These are phyloP conservation scores for Scutellaria baicalensis DNA, from an alignment of 257 asterid species.

Conservation along the genomic window DNA sequence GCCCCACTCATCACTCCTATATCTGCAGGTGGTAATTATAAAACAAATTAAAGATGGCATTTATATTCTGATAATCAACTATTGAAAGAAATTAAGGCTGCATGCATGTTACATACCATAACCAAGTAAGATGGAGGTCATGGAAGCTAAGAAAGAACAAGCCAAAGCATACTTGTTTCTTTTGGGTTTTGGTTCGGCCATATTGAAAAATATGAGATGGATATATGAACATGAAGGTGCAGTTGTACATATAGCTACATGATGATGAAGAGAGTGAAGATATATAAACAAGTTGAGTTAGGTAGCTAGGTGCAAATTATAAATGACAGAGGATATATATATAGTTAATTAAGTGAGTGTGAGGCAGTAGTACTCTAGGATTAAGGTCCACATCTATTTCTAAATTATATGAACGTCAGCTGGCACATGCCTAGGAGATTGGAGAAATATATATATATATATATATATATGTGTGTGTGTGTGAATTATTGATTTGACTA, in stretches of 20 bases:
- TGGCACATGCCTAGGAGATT: not conserved
- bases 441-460: not conserved
- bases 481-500: too few species aligned
- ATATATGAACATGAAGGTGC: not conserved
- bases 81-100: not conserved
- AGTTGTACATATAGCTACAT: not conserved
- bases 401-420: too few species aligned
- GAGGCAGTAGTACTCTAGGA: not conserved
- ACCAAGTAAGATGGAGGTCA: conserved; percentile 43
- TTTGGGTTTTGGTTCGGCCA: conserved; percentile 27
- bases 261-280: not conserved
- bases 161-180: conserved; percentile 37
- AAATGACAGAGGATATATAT: not conserved
- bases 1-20: conserved; percentile 90
- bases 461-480: not conserved
- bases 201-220: not conserved
- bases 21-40: conserved; percentile 25
- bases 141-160: conserved; percentile 37
- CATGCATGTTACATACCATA: conserved; percentile 30
- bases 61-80: not conserved
- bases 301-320: not conserved
- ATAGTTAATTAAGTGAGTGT: not conserved
- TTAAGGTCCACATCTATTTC: not conserved
- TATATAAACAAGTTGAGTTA: not conserved
- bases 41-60: not conserved